phyloP scores from a whole-genome alignment of 345 rosid genomes.

The Tarenaya hassleriana region DNA sequence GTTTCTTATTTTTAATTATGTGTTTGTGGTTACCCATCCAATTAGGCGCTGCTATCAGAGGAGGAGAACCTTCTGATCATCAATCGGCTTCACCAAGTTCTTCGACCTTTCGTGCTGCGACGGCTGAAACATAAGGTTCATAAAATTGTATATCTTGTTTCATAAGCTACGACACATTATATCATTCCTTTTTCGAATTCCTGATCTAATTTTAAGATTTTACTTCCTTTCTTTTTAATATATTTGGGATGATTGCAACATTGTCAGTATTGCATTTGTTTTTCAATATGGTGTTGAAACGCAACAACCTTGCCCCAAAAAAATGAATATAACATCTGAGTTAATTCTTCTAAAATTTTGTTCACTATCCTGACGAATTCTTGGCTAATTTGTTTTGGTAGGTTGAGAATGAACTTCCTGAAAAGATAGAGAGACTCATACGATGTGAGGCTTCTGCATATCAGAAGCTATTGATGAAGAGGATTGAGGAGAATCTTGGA shows the following conservation, averaged over 20 bases:
- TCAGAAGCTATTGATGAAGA: slow-evolving; percentile 88
- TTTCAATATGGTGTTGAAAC: no score
- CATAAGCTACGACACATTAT: no score
- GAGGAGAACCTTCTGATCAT: slow-evolving; percentile 88
- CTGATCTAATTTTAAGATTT: not conserved
- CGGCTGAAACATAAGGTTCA: slow-evolving; percentile 90
- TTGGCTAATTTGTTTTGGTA: slow-evolving; percentile 24
- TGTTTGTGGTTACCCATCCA: slow-evolving; percentile 19
- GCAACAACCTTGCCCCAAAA: no score
- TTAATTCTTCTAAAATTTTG: not conserved
- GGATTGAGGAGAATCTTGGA: slow-evolving; percentile 92
- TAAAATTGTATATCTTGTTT: not conserved
- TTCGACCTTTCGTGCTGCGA: slow-evolving; percentile 89
- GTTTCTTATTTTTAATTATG: slow-evolving; percentile 11
- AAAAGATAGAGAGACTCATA: slow-evolving; percentile 85
- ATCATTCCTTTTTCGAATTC: not conserved
- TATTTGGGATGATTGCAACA: not conserved
- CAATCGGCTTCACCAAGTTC: slow-evolving; percentile 94
- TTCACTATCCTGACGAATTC: not conserved
- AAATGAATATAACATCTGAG: no score
- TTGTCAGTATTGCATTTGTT: slow-evolving; percentile 13
- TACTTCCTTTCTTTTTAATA: not conserved
- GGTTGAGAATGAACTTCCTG: slow-evolving; percentile 91
- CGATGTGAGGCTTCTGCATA: slow-evolving; percentile 94
- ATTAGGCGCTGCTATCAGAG: slow-evolving; percentile 81